Conservation (phyloP, 176 grass and related monocot species). For the Eragrostis curvula region DNA sequence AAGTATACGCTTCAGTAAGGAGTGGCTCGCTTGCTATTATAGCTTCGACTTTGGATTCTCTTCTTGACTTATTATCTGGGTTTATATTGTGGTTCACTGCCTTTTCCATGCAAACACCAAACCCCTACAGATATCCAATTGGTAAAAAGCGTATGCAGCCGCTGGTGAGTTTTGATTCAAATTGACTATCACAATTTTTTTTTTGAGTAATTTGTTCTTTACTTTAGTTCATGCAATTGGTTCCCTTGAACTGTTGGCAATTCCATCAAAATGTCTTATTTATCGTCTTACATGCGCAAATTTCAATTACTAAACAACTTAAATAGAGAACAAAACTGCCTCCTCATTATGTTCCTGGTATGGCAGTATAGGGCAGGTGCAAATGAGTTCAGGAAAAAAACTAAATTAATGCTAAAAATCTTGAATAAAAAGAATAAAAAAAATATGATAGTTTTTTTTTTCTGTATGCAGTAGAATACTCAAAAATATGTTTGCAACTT, state of each 20-base stretch:
- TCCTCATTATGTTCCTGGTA: not conserved
- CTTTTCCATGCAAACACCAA: slow-evolving; percentile 96
- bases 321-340: not conserved
- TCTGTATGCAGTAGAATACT: not conserved
- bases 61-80: slow-evolving; percentile 90
- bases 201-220: not conserved
- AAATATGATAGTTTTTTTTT: not conserved
- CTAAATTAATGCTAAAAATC: not conserved
- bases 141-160: slow-evolving; percentile 99
- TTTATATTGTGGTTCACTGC: slow-evolving; percentile 99
- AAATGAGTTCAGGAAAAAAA: not conserved
- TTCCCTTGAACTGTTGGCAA: slow-evolving; percentile 11
- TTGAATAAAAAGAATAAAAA: not conserved
- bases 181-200: not conserved
- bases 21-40: slow-evolving; percentile 95
- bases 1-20: slow-evolving; percentile 86
- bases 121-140: slow-evolving; percentile 96
- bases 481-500: slow-evolving; percentile 12
- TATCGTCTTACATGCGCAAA: not conserved
- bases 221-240: not conserved
- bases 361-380: not conserved
- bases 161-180: slow-evolving; percentile 61
- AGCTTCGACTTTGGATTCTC: slow-evolving; percentile 94
- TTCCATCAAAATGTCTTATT: not conserved
- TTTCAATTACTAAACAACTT: not conserved